Conservation (phyloP, 805 yeast genomes). For the Cyberlindnera lachancei region DNA sequence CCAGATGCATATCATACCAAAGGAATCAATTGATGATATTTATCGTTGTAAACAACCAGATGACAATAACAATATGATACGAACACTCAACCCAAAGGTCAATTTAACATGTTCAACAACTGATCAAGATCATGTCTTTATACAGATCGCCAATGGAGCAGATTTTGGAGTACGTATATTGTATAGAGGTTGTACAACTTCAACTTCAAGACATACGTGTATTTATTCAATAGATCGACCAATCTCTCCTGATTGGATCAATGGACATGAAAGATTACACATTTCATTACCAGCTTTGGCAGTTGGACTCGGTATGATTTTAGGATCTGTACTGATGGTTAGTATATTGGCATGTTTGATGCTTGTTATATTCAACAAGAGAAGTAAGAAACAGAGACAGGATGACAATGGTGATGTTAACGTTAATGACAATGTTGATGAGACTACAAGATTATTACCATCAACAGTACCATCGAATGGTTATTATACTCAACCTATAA, state of each 20-base stretch:
- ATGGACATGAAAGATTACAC: constrained; percentile 39
- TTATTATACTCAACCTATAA: too few species aligned
- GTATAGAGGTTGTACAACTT: constrained; percentile 56
- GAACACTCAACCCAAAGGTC: constrained; percentile 37
- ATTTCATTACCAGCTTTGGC: constrained; percentile 63
- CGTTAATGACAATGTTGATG: constrained; percentile 1
- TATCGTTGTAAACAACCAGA: constrained; percentile 42
- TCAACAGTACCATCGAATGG: neutral
- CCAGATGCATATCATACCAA: constrained; percentile 63
- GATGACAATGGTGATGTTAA: neutral
- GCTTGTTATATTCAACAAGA: constrained; percentile 26
- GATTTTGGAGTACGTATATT: constrained; percentile 53
- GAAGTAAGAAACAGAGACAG: constrained; percentile 2
- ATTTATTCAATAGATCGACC: constrained; percentile 63
- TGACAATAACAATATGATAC: too few species aligned
- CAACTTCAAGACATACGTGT: constrained; percentile 34
- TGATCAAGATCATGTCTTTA: constrained; percentile 27
- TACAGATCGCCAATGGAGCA: constrained; percentile 37
- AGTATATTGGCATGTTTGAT: constrained; percentile 29
- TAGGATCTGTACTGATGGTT: constrained; percentile 44
- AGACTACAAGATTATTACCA: constrained; percentile 3
- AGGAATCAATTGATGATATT: constrained; percentile 39
- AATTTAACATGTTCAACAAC: constrained; percentile 37
- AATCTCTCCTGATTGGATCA: constrained; percentile 57
- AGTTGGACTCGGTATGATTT: constrained; percentile 54